Evolutionary conservation across 176 grass and related monocot genomes (phyloP).

Genomic region (Oryza glumipatula): DNA sequence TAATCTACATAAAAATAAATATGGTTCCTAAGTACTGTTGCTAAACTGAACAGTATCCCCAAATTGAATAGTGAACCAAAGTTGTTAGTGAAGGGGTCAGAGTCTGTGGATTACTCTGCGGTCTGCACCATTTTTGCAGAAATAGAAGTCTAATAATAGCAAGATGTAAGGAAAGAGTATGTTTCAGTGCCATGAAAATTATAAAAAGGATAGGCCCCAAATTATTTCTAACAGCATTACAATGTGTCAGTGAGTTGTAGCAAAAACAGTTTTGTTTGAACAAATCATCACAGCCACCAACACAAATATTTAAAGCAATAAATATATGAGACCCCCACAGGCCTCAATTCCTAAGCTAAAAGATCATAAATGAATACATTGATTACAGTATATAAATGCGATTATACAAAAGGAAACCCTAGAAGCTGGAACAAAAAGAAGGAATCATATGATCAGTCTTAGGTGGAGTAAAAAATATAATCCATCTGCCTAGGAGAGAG

Average conservation of each 20-base stretch:
- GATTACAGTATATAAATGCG: constrained; percentile 13
- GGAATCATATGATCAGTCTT: background rate
- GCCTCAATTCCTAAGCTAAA: background rate
- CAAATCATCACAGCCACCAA: background rate
- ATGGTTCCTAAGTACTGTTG: background rate
- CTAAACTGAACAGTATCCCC: background rate
- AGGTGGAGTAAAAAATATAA: background rate
- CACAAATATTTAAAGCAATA: background rate
- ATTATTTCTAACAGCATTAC: background rate
- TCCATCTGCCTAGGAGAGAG: background rate
- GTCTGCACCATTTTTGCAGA: background rate
- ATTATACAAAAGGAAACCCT: background rate
- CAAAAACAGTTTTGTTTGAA: background rate
- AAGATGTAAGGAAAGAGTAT: background rate
- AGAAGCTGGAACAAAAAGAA: background rate
- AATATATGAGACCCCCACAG: background rate
- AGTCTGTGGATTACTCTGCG: background rate
- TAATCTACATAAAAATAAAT: constrained; percentile 5
- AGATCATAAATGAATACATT: constrained; percentile 7
- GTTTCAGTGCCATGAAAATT: background rate
- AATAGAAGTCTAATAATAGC: background rate
- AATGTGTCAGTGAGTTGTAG: background rate
- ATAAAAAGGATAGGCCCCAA: background rate
- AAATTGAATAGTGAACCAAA: background rate
- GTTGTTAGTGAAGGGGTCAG: background rate